Evolutionary conservation across 169 alveolate genomes (phyloP), one percentile per base, ranked within the genome.

Genomic region (Eimeria maxima): DNA sequence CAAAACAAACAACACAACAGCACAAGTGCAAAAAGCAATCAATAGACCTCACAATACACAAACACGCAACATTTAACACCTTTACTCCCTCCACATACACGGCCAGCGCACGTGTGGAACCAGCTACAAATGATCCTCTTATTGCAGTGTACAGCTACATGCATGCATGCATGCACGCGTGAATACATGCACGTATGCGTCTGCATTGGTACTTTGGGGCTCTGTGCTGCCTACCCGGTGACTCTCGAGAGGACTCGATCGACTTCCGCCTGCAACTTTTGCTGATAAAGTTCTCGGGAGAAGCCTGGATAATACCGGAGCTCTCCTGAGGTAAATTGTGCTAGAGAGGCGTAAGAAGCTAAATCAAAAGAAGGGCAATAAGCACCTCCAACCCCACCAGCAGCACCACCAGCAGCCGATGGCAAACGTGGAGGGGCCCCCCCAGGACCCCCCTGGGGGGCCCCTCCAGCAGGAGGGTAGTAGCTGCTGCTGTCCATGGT

Each of bases 261-360:
- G 57, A 99, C 96, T 95, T 99, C 99, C 89, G 97, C 97, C 96
- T 96, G 95, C 94, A 98, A 95, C 91, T 98, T 97, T 71, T 87
- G 96, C 91, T 96, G 95, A 53, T 95, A 97, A 42, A 92, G 96
- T 55, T 95, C 98, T 24, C 94, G 96, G 69, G 97, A 95, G 83
- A 97, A 97, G 38, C 97, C 38, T 33, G 97, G 97, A 57, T 97
- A 97, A 93, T 95, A 98, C 74, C 96, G 97, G 38, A 98, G 95
- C 47, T 98, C 98, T 33, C 99, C 99, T n/a, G 98, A 98, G 6
- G 99, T 98, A 69, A 95, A 95, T 95, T 97, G 96, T 11, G 98
- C 98, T 2, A 98, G 95, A 5, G 98, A 98, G 71, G 97, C 94
- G 29, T 97, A 74, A 16, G 98, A 94, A 5, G 98, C 98, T 88